Percentiles rank a stretch among this genome's conserved stretches.
phyloP scores from a whole-genome alignment of 2,329 filamentous ascomycete genomes.

The Ophiostoma sp. region DNA sequence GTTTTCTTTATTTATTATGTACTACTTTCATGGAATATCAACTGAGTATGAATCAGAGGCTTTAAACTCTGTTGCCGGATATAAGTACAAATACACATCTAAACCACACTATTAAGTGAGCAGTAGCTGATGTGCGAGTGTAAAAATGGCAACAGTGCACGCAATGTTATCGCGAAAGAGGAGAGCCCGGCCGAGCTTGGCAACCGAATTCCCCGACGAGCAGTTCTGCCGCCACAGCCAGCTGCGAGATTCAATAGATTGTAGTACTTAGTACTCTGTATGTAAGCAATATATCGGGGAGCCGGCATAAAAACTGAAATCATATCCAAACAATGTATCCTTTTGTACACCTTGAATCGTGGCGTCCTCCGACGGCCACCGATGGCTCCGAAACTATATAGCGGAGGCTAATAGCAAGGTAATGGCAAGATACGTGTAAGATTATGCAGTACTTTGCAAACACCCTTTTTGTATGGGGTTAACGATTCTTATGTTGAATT shows the following conservation, averaged over 20 bases:
- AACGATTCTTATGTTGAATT: background rate
- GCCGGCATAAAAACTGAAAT: background rate
- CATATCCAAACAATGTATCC: background rate
- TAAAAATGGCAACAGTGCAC: background rate
- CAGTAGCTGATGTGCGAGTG: background rate
- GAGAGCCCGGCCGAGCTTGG: background rate
- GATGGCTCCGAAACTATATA: constrained; percentile 8
- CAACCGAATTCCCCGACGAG: background rate
- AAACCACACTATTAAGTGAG: background rate
- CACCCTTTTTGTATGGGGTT: background rate
- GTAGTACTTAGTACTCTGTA: too few relatives aligned
- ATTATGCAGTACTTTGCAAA: background rate
- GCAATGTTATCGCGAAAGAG: background rate
- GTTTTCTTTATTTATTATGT: background rate
- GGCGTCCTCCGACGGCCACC: background rate
- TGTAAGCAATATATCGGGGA: background rate
- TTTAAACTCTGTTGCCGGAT: background rate
- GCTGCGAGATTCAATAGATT: background rate
- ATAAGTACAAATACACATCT: background rate
- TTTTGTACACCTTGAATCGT: background rate
- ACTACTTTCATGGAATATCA: too few relatives aligned
- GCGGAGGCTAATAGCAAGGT: background rate
- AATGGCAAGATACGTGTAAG: background rate
- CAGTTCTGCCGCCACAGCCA: background rate
- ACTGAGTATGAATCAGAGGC: background rate